Evolutionary conservation across 257 asterid genomes (phyloP), one percentile per base, ranked within the genome.

Genomic region (Salvia hispanica): DNA sequence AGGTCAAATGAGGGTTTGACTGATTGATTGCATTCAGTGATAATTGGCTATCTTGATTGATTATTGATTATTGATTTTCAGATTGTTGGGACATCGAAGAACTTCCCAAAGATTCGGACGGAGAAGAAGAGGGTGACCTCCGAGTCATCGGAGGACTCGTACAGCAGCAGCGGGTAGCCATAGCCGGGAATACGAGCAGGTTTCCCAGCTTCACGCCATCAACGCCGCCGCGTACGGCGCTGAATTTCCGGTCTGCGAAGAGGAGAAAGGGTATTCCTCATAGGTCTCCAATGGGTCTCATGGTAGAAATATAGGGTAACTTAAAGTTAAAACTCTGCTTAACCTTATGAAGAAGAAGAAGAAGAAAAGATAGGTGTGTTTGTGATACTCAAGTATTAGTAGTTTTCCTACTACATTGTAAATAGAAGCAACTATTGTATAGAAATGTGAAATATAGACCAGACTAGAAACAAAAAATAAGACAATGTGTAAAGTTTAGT

Each of bases 261-360:
- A 63, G 97, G 34, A 86, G 97, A 62, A 90, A 90, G 96, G 97
- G 97, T 2, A 83, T 90, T 72, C 97, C 97, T 9, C 97, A 86
- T 73, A 79, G 97, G 78, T 84, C 97, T 77, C 97, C 97, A 9
- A 86, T 77, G 76, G 97, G 89, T 46, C 67, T 85, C 36, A 59
- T 78, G 33, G 15, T 79, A 37, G 88, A 78, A 59, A 74, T 73
- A 70, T 77, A 50, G 61, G 4, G 10, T 25, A 25, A 25, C 31
- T 25, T 25, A 0, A 18, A 16, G 3, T 25, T 25, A 25, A 53
- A 4, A 7, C 36, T 53, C 6, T 50, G 8, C 5, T 13, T 42
- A 66, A 52, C 51, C 51, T 6, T 6, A 51, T 18, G 59, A 48
- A 50, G 34, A 64, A 58, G 3, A 67, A 25, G 31, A 25, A 25